Evolutionary conservation across 495 filamentous ascomycete species (phyloP).

Genomic region (Aspergillus cavernicola): DNA sequence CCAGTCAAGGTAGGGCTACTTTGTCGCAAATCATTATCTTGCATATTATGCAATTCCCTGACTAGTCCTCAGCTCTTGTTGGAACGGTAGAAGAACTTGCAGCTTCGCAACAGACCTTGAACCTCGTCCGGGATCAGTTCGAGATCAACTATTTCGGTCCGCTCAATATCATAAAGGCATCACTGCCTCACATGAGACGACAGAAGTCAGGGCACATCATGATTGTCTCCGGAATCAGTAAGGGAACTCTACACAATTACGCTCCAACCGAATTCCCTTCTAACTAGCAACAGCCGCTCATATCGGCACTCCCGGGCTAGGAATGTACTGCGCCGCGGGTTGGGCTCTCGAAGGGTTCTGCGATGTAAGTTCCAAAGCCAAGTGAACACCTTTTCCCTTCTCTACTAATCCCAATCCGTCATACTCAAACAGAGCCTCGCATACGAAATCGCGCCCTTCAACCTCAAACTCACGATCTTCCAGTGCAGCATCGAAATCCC

Average conservation of each 20-base stretch:
- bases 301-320: conserved; percentile 86
- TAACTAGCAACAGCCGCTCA: conserved; percentile 58
- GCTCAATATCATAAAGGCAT: conserved; percentile 91
- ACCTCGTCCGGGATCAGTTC: conserved; percentile 84
- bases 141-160: conserved; percentile 93
- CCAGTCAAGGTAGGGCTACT: conserved; percentile 63
- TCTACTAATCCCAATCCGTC: conserved; percentile 15
- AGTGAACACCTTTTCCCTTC: background rate
- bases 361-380: conserved; percentile 49
- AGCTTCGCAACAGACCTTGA: conserved; percentile 65
- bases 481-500: conserved; percentile 84
- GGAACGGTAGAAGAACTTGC: conserved; percentile 90
- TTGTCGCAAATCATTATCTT: background rate
- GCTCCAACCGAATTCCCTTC: background rate
- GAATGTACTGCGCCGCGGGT: conserved; percentile 85
- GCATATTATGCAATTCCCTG: background rate
- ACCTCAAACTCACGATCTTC: conserved; percentile 91
- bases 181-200: conserved; percentile 72
- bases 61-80: conserved; percentile 59
- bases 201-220: conserved; percentile 85
- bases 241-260: conserved; percentile 11
- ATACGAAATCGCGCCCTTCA: conserved; percentile 96
- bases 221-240: conserved; percentile 80
- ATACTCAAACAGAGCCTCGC: conserved; percentile 64
- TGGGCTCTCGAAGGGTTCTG: conserved; percentile 99